These are phyloP conservation scores for Fraxinus quadrangulata DNA, from an alignment of 257 asterid genomes.

Conservation along the genomic window DNA sequence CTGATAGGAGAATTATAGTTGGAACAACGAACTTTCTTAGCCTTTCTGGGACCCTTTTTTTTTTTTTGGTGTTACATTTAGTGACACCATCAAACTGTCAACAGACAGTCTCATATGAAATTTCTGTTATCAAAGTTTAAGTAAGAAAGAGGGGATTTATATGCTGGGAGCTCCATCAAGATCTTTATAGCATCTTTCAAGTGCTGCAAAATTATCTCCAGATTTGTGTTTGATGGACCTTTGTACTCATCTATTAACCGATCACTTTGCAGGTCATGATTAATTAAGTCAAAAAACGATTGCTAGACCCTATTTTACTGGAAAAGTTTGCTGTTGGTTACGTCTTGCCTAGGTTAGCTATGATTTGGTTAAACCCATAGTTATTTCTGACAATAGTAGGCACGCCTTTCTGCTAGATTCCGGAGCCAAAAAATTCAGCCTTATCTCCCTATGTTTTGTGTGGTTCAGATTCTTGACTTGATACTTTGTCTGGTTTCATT, in stretches of 20 bases:
- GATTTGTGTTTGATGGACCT: not conserved
- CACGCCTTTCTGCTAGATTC: conserved; percentile 14
- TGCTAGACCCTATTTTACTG: not conserved
- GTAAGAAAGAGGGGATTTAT: not conserved
- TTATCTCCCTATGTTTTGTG: conserved; percentile 8
- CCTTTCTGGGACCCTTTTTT: not conserved
- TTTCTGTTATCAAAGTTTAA: not conserved
- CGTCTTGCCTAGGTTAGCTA: not conserved
- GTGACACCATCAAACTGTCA: not conserved
- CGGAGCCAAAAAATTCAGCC: not conserved
- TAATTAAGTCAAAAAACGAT: not conserved
- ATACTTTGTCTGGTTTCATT: conserved; percentile 1
- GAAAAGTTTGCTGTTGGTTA: not conserved
- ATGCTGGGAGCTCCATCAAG: not conserved
- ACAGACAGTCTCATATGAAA: not conserved
- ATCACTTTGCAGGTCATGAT: not conserved
- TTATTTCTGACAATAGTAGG: not conserved
- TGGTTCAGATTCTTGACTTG: not conserved
- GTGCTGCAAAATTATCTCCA: not conserved
- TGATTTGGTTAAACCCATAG: not conserved
- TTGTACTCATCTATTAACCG: not conserved
- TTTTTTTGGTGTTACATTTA: not conserved
- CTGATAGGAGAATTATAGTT: not conserved
- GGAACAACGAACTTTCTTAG: not conserved
- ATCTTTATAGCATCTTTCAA: not conserved